A percentile compares a stretch with the other conserved stretches of the same genome.
Conservation (phyloP, 305 asterid genomes). For the Fraxinus baroniana region DNA sequence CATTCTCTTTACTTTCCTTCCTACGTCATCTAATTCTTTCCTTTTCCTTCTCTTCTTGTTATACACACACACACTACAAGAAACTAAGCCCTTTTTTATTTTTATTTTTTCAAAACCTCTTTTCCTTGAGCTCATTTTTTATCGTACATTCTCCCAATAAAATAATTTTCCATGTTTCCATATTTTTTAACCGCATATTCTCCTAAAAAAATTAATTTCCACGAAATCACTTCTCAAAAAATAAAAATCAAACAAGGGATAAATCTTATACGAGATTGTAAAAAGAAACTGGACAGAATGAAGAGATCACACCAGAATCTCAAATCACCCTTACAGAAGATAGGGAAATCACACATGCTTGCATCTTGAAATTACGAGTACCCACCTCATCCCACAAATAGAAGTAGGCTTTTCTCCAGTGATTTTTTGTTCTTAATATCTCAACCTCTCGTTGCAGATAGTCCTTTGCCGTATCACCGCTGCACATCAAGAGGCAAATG, state of each 20-base stretch:
- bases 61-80: neutral
- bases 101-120: neutral
- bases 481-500: constrained; percentile 46
- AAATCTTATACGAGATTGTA: constrained; percentile 11
- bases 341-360: constrained; percentile 20
- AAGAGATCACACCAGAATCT: constrained; percentile 3
- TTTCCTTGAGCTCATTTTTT: neutral
- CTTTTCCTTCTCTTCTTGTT: neutral
- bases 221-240: neutral
- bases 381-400: constrained; percentile 99
- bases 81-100: neutral
- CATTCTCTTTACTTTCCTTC: neutral
- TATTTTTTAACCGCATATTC: neutral
- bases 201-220: neutral
- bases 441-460: constrained; percentile 83
- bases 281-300: constrained; percentile 13
- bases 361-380: constrained; percentile 19
- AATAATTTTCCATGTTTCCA: neutral
- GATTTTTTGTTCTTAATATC: constrained; percentile 70
- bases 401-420: constrained; percentile 97
- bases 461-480: constrained; percentile 73
- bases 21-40: neutral
- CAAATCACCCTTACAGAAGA: constrained; percentile 4
- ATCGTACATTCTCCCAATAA: neutral
- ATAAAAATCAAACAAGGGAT: neutral